Percentiles rank a stretch among this genome's conserved stretches.
Evolutionary conservation across 2,329 filamentous ascomycete genomes (phyloP).

Genomic region (Grosmannia penicillata): DNA sequence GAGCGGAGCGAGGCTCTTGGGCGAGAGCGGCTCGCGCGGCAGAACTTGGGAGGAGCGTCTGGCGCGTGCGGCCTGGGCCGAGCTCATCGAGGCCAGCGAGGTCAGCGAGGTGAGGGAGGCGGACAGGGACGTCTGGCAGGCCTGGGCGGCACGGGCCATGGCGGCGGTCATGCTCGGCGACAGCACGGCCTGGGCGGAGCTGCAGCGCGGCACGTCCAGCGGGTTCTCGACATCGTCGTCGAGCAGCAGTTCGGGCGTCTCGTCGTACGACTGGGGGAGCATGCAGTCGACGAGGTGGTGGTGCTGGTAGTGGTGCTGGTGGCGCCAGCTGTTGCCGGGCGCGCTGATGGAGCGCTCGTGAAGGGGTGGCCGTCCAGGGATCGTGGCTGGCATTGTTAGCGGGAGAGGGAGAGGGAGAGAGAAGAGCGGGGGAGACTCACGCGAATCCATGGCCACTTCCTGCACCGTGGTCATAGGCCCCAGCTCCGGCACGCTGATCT

Average conservation of each 20-base stretch:
- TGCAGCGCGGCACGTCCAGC: slow-evolving; percentile 11
- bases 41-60: slow-evolving; percentile 11
- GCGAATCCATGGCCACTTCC: slow-evolving; percentile 54
- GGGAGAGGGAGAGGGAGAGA: slow-evolving; percentile 5
- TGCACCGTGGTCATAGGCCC: slow-evolving; percentile 56
- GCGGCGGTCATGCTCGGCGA: background rate
- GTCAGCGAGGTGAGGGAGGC: too few species aligned
- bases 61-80: too few species aligned
- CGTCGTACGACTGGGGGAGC: slow-evolving; percentile 17
- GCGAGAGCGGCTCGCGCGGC: slow-evolving; percentile 27
- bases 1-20: slow-evolving; percentile 39
- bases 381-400: slow-evolving; percentile 35
- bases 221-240: slow-evolving; percentile 9
- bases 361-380: slow-evolving; percentile 48
- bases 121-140: too few species aligned
- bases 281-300: slow-evolving; percentile 25
- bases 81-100: too few species aligned
- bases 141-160: too few species aligned
- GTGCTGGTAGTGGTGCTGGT: too few species aligned
- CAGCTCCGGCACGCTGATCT: slow-evolving; percentile 48
- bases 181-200: slow-evolving; percentile 10
- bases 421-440: slow-evolving; percentile 28
- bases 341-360: slow-evolving; percentile 51
- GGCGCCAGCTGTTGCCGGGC: slow-evolving; percentile 35
- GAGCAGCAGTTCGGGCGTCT: slow-evolving; percentile 17